A percentile compares a stretch with the other conserved stretches of the same genome.
phyloP scores from a whole-genome alignment of 345 rosid genomes.

The Corchorus olitorius region DNA sequence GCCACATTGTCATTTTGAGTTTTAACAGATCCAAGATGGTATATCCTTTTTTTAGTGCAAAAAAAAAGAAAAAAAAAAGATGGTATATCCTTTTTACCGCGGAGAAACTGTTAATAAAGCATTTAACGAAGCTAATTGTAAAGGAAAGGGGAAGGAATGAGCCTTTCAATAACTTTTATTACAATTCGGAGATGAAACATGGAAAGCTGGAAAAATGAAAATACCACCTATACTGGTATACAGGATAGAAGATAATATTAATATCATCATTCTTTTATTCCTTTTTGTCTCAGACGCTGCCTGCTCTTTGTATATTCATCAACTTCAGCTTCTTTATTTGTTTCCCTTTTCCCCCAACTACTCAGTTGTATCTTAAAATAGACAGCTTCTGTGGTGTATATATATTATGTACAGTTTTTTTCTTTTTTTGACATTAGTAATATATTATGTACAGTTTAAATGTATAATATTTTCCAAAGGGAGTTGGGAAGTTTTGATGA shows the following conservation, averaged over 20 bases:
- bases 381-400: conserved; percentile 8
- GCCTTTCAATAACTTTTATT: background rate
- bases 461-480: background rate
- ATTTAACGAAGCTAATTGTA: background rate
- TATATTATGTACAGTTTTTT: background rate
- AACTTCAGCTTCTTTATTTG: no score
- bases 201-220: no score
- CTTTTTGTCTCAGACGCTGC: background rate
- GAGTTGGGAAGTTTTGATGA: background rate
- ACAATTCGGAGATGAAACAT: background rate
- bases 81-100: background rate
- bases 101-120: background rate
- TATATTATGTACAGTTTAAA: background rate
- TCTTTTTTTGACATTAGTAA: no score
- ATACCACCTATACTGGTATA: no score
- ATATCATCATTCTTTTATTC: conserved; percentile 1
- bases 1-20: background rate
- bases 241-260: background rate
- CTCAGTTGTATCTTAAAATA: background rate
- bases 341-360: background rate
- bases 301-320: background rate
- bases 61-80: no score
- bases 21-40: background rate
- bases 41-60: background rate
- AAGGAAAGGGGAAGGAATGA: no score